phyloP scores from a whole-genome alignment of 2,329 filamentous ascomycete species.

The Apiospora kogelbergensis region DNA sequence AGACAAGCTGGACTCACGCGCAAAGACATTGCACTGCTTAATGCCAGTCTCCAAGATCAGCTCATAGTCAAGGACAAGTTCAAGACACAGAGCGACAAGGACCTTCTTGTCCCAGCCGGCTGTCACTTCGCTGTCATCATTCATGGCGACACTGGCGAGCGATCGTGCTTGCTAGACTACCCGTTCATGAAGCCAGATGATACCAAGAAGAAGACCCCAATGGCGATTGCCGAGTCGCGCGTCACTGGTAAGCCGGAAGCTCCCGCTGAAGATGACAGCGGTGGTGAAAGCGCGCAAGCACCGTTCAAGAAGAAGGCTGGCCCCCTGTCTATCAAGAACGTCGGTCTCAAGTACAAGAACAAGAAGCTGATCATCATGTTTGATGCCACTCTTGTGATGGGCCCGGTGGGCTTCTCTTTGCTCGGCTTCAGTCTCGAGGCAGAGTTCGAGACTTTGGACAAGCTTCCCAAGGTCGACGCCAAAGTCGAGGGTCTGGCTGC shows the following conservation, averaged over 20 bases:
- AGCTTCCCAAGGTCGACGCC: conserved; percentile 15
- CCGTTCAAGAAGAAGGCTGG: conserved; percentile 29
- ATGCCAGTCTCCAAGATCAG: too few relatives aligned
- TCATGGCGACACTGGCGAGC: conserved; percentile 12
- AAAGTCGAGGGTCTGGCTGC: conserved; percentile 33
- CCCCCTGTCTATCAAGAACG: conserved; percentile 33
- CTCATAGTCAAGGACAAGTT: conserved; percentile 20
- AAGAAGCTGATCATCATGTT: conserved; percentile 30
- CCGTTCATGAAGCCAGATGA: conserved; percentile 13
- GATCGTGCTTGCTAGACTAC: conserved; percentile 25
- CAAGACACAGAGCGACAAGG: conserved; percentile 8
- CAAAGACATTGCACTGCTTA: too few relatives aligned
- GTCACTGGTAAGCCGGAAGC: conserved; percentile 18
- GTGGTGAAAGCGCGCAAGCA: conserved; percentile 19
- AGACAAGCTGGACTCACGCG: conserved; percentile 18
- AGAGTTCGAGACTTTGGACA: conserved; percentile 19
- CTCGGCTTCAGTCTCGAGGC: conserved; percentile 34
- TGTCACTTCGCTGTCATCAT: conserved; percentile 28
- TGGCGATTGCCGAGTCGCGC: too few relatives aligned
- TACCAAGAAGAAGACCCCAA: too few relatives aligned
- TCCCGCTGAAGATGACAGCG: background rate
- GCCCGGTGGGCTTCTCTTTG: conserved; percentile 34
- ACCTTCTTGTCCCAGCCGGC: conserved; percentile 15
- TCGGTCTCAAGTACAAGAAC: conserved; percentile 36
- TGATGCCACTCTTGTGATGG: conserved; percentile 35